A percentile compares a stretch with the other conserved stretches of the same genome.
Conservation (phyloP, 140 eudicot species). For the Oenanthe javanica region DNA sequence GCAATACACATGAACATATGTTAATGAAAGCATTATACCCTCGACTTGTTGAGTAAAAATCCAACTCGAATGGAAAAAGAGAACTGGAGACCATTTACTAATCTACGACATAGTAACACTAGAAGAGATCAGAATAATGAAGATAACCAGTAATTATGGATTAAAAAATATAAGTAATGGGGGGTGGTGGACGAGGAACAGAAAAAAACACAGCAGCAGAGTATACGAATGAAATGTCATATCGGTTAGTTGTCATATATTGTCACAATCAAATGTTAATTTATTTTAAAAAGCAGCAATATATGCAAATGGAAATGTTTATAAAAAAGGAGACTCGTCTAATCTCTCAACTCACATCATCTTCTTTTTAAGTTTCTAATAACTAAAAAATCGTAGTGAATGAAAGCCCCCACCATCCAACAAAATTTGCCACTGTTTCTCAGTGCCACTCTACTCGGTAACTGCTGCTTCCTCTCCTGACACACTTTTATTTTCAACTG, state of each 20-base stretch:
- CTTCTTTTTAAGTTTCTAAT: not conserved
- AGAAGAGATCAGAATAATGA: too few relatives aligned
- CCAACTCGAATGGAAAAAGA: too few relatives aligned
- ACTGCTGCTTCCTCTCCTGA: not conserved
- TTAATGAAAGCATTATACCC: too few relatives aligned
- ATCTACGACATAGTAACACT: too few relatives aligned
- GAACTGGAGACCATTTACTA: too few relatives aligned
- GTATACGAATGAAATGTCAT: conserved; percentile 3
- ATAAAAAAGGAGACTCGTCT: not conserved
- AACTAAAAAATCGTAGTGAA: not conserved
- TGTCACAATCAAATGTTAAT: not conserved
- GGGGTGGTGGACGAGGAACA: not conserved
- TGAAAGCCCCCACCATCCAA: not conserved
- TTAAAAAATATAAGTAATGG: not conserved
- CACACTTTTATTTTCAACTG: not conserved
- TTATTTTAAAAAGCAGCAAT: not conserved
- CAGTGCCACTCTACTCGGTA: not conserved
- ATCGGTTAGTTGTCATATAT: not conserved
- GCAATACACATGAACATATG: too few relatives aligned
- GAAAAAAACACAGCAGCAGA: not conserved
- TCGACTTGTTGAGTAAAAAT: too few relatives aligned
- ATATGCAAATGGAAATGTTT: not conserved
- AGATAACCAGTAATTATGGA: too few relatives aligned
- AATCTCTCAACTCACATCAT: not conserved
- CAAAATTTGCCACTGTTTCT: not conserved